Conservation (phyloP, 2,329 filamentous ascomycete species). For the Penicillium sp. region DNA sequence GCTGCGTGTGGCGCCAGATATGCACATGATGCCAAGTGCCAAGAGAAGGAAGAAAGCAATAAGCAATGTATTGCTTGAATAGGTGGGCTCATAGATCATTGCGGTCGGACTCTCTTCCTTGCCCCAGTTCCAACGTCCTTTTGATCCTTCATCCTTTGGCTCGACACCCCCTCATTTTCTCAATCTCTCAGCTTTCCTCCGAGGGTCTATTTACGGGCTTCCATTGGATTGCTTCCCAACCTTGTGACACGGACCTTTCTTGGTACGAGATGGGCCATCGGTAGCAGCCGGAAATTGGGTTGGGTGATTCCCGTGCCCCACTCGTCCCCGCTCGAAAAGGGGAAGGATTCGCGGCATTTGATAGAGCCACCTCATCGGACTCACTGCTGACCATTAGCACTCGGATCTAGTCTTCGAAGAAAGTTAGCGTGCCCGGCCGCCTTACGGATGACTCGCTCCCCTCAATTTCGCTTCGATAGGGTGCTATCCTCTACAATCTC, state of each 20-base stretch:
- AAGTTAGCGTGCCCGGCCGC: constrained; percentile 4
- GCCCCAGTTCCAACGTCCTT: not conserved
- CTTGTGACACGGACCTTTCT: not conserved
- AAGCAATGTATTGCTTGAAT: not conserved
- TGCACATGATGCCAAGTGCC: not conserved
- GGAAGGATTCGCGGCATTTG: not conserved
- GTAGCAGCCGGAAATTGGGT: not conserved
- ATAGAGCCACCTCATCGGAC: not conserved
- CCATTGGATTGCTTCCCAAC: not conserved
- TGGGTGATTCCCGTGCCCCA: not conserved
- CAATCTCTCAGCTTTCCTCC: not conserved
- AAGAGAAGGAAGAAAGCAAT: not conserved
- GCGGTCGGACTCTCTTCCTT: not conserved
- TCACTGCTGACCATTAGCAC: not conserved
- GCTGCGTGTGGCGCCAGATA: not conserved
- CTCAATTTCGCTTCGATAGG: not conserved
- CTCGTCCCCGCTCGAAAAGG: not conserved
- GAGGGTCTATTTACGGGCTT: not conserved
- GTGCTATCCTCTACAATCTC: not conserved
- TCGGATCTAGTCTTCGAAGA: constrained; percentile 1
- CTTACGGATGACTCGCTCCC: not conserved
- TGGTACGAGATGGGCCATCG: not conserved
- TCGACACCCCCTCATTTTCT: not conserved
- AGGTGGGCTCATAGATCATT: not conserved
- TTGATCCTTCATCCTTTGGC: not conserved